Conservation (phyloP, 345 rosid genomes). For the Streptanthus diversifolius region DNA sequence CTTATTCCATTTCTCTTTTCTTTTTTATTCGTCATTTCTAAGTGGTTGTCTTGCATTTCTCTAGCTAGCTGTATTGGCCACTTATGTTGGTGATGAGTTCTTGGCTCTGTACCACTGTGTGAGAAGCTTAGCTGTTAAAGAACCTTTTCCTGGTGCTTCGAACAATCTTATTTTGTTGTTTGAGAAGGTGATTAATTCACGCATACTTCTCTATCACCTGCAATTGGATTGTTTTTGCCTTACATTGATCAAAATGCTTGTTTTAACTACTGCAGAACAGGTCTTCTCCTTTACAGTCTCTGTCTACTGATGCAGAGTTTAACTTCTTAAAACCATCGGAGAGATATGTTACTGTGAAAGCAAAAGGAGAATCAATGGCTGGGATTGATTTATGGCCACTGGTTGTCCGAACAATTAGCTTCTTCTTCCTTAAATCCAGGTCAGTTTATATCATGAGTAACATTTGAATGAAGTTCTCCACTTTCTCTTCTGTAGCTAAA, state of each 20-base stretch:
- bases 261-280: slow-evolving; percentile 62
- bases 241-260: slow-evolving; percentile 26
- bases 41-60: neutral
- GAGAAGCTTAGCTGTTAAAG: slow-evolving; percentile 91
- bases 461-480: neutral
- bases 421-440: slow-evolving; percentile 71
- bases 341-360: slow-evolving; percentile 29
- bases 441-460: slow-evolving; percentile 25
- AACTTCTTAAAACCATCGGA: slow-evolving; percentile 60
- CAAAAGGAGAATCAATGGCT: slow-evolving; percentile 27
- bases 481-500: neutral
- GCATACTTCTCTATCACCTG: neutral
- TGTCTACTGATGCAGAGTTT: slow-evolving; percentile 43
- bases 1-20: neutral
- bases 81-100: slow-evolving; percentile 80
- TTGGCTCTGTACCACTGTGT: slow-evolving; percentile 87
- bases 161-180: slow-evolving; percentile 69
- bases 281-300: slow-evolving; percentile 43
- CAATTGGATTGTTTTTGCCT: neutral
- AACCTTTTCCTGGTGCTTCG: slow-evolving; percentile 89
- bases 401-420: slow-evolving; percentile 60
- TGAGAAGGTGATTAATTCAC: slow-evolving; percentile 60
- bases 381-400: slow-evolving; percentile 56
- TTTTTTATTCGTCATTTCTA: neutral
- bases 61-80: slow-evolving; percentile 89